Evolutionary conservation across 2,329 filamentous ascomycete genomes (phyloP), one percentile per base, ranked within the genome.

Genomic region (Setomelanomma holmii): DNA sequence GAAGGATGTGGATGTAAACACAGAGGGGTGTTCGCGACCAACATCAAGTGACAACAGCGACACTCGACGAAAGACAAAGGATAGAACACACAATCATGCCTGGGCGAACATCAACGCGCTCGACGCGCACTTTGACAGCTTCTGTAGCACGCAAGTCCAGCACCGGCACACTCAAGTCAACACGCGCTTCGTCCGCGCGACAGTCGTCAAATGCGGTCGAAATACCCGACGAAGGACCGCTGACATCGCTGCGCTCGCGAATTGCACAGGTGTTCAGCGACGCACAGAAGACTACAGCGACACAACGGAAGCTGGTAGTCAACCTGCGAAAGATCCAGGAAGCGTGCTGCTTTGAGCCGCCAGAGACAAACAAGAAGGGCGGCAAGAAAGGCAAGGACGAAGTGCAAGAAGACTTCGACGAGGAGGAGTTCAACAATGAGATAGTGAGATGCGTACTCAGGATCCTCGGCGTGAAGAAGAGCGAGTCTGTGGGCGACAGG

Each of bases 251-350:
- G 61, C 89, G 93, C 66, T 83, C 82, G 30, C 89, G 90, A 69
- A 82, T 96, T 45, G 89, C 87, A 70, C 70, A 74, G 23, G 71
- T 81, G 16, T 83, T 83, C 58, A 65, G 70, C 35, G 92, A 82
- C 57, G 77, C 93, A 27, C 95, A 99, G 75, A 88, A 89, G 64
- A 96, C 90, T 1, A 96, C 90, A 0, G 91, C 93, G 1, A 90
- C 90, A 1, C 95, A 99, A 73, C 83, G 93, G 54, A 98, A 98
- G 72, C 83, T 96, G 0, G 89, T 89, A 4, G 89, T 97, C 54
- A 92, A 87, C 43, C 79, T 99, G 55, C 87, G 93, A 58, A 97
- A 96, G 76, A 84, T 96, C 38, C 93, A 98, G 68, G 93, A 97
- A 72, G 82, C 88, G 33, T 96, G 91, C 77, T 84, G 81, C 58